Base-by-base conservation (phyloP, 2,329 filamentous ascomycete species). In the Microascus cirrosus region DNA sequence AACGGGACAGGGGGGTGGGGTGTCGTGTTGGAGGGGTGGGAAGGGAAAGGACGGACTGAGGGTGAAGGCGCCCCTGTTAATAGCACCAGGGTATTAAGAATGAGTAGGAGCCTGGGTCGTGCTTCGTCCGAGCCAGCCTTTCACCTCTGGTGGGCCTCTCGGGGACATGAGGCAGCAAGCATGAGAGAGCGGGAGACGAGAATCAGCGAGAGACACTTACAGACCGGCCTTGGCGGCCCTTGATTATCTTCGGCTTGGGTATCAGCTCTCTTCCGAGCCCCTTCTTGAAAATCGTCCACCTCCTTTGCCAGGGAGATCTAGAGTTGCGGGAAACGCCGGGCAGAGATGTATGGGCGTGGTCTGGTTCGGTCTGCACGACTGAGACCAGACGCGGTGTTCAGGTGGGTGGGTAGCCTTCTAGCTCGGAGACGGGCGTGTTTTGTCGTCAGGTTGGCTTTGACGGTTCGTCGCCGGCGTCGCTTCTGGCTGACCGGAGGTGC, bases 281-380 rank as follows among this genome's bases (percentile, higher is more conserved):
- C 55, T 52, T 28, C 20, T 53, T 11, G 45, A n/a, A 48, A 53
- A 50, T 52, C 50, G 55, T 32, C 50, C 55, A 42, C 13, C 45
- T 15, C 15, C 25, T n/a, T 56, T 24, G 48, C 35, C 28, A 34
- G 34, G 22, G 54, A 42, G 13, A 18, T 56, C 45, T 22, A n/a
- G n/a, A 2, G 34, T 12, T 34, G 39, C 39, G 54, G 25, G 39
- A 25, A 15, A 50, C 22, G 18, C 15, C 39, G 18, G 22, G 53
- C 53, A 55, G 53, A 51, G 24, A 50, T 34, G 39, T 22, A 8
- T 20, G 25, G 28, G 45, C 28, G 24, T 15, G 55, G 18, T 57
- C 39, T 57, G 55, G 55, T 57, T 57, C 55, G 55, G 55, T 53
- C 55, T 57, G 55, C 45, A 57, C 45, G 50, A 57, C 45, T 57